These are phyloP conservation scores for Babesia bigemina DNA, from an alignment of 169 alveolate species.

Conservation along the genomic window DNA sequence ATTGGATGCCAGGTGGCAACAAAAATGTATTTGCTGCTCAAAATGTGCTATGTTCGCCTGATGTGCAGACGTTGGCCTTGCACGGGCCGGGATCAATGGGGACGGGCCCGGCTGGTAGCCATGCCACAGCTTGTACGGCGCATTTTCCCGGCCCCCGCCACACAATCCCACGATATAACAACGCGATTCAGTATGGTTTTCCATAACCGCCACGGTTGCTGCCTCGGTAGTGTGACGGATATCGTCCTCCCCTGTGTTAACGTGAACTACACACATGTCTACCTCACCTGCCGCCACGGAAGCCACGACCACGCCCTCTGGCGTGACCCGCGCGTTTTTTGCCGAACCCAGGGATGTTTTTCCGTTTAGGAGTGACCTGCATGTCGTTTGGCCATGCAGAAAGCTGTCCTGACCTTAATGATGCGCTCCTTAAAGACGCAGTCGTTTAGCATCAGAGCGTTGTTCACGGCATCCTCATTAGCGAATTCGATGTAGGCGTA, in stretches of 20 bases:
- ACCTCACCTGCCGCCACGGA: slow-evolving; percentile 38
- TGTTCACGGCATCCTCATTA: slow-evolving; percentile 81
- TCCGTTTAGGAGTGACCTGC: slow-evolving; percentile 81
- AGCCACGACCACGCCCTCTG: slow-evolving; percentile 52
- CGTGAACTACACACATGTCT: background rate
- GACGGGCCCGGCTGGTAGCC: slow-evolving; percentile 1
- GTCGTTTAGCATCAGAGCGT: slow-evolving; percentile 86
- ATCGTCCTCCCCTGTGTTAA: slow-evolving; percentile 58
- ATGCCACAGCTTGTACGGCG: slow-evolving; percentile 14
- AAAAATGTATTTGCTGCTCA: slow-evolving; percentile 9
- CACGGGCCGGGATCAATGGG: slow-evolving; percentile 22
- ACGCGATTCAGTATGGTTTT: slow-evolving; percentile 41
- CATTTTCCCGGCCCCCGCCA: background rate
- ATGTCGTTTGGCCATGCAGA: background rate
- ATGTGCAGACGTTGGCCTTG: background rate
- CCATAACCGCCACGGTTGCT: slow-evolving; percentile 61
- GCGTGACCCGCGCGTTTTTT: slow-evolving; percentile 26
- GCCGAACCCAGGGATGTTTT: slow-evolving; percentile 80
- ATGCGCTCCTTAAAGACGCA: slow-evolving; percentile 89
- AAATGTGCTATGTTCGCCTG: slow-evolving; percentile 13
- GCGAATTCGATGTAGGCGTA: slow-evolving; percentile 91
- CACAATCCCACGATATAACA: background rate
- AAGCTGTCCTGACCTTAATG: slow-evolving; percentile 78
- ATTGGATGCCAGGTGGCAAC: slow-evolving; percentile 9
- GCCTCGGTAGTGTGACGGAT: slow-evolving; percentile 50